Percentiles rank a stretch among this genome's conserved stretches.
Evolutionary conservation across 352 stramenopile genomes (phyloP).

Genomic region (Phytophthora citricola): DNA sequence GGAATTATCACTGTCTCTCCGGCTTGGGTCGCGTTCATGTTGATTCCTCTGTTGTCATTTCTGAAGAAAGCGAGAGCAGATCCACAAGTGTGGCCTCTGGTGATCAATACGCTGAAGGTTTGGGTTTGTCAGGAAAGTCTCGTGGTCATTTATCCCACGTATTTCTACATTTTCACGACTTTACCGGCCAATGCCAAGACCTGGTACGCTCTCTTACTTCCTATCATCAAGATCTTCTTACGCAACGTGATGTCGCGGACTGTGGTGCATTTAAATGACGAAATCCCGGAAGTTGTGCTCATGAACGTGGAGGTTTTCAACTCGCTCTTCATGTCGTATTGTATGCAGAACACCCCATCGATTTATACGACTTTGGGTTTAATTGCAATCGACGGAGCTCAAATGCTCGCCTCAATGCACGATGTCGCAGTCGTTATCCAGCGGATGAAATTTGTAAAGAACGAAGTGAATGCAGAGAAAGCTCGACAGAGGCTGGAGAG

Average conservation of each 20-base stretch:
- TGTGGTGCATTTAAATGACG: constrained; percentile 28
- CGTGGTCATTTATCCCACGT: constrained; percentile 38
- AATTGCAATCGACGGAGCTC: constrained; percentile 28
- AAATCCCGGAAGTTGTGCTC: constrained; percentile 37
- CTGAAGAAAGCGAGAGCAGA: constrained; percentile 16
- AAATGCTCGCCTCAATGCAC: constrained; percentile 23
- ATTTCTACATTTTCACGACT: constrained; percentile 37
- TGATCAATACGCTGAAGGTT: constrained; percentile 25
- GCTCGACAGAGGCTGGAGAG: neutral
- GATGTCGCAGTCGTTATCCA: constrained; percentile 22
- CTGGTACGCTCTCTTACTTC: constrained; percentile 32
- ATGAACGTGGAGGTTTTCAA: constrained; percentile 59
- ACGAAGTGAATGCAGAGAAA: constrained; percentile 4
- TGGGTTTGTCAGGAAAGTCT: constrained; percentile 22
- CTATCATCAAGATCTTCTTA: constrained; percentile 37
- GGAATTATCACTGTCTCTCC: constrained; percentile 32
- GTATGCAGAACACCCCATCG: constrained; percentile 48
- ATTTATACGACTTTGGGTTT: constrained; percentile 32
- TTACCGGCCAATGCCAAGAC: constrained; percentile 13
- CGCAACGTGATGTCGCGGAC: constrained; percentile 29
- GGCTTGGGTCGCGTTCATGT: constrained; percentile 17
- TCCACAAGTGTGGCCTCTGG: constrained; percentile 11
- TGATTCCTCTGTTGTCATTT: constrained; percentile 9
- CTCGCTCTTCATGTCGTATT: constrained; percentile 49
- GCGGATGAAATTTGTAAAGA: constrained; percentile 9